Evolutionary conservation across 345 rosid species (phyloP), one percentile per base, ranked within the genome.

Genomic region (Eucalyptus cloeziana): DNA sequence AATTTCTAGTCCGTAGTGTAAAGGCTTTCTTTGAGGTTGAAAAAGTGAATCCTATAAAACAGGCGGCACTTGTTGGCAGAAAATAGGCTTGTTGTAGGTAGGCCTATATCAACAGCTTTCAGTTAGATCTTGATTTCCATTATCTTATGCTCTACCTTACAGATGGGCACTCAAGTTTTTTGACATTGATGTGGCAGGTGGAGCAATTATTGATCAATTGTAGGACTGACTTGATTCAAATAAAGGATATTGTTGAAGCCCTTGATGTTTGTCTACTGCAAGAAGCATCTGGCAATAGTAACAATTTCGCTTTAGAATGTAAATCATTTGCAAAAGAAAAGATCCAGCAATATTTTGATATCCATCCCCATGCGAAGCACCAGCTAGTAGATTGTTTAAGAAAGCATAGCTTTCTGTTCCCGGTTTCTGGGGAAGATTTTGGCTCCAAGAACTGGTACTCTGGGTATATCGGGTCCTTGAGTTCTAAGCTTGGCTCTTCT

Each of bases 181-280:
- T 85, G 19, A 56, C 90, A 88, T n/a, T 93, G 85, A 86, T 86
- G 85, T 91, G 89, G 90, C 96, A 96, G 99, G 94, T 86, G 89
- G 95, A 94, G 89, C 89, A 93, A 88, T 89, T 95, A 87, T 94
- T 94, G 96, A 90, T 87, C 89, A 91, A 90, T 88, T 96, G 99
- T 92, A 89, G 94, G 94, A 89, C 92, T 81, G 96, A 96, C 88
- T 91, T 96, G 90, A 90, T 90, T 85, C 90, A 87, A 86, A 91
- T 96, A 89, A 93, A 92, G 90, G 96, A 95, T 45, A 91, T 91
- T 90, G 90, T 93, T 60, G 91, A 91, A 89, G 94, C 89, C 87
- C 92, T 93, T 71, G 88, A 90, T 90, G 90, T 92, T 76, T 93
- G 94, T 83, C 91, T 90, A 86, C 93, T 92, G 90, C 91, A 90